Percentiles rank a stretch among this genome's conserved stretches.
phyloP scores from a whole-genome alignment of 2,329 filamentous ascomycete species.

The Phyllosticta citribraziliensis region DNA sequence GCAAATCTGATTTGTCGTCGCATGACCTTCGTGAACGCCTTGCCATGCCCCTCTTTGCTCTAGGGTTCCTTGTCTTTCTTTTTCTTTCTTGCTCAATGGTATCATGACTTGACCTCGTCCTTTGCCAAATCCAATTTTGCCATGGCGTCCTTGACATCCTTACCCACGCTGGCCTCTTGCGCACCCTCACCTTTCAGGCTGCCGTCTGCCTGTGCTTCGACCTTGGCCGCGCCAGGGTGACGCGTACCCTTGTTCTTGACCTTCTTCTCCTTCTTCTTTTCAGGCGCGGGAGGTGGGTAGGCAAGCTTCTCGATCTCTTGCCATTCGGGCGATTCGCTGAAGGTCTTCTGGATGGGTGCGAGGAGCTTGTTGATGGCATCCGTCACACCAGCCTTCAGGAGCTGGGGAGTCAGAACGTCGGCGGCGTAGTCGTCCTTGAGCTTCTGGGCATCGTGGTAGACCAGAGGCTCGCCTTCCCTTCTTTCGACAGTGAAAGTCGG shows the following conservation, averaged over 20 bases:
- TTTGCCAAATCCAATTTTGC: constrained; percentile 16
- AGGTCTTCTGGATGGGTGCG: constrained; percentile 67
- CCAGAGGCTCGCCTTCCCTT: constrained; percentile 60
- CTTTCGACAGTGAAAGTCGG: constrained; percentile 59
- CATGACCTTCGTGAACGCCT: not conserved
- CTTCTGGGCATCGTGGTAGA: constrained; percentile 67
- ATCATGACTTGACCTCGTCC: constrained; percentile 10
- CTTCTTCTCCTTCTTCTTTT: constrained; percentile 62
- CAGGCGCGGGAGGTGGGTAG: constrained; percentile 60
- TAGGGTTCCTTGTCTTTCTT: not conserved
- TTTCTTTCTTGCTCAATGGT: not conserved
- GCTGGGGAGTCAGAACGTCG: constrained; percentile 76
- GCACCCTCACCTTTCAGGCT: constrained; percentile 34
- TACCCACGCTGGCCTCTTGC: constrained; percentile 31
- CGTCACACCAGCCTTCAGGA: constrained; percentile 75
- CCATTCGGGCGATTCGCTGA: constrained; percentile 64
- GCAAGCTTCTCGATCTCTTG: constrained; percentile 66
- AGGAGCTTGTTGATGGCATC: constrained; percentile 64
- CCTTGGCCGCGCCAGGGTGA: constrained; percentile 42
- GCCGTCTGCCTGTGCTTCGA: constrained; percentile 37
- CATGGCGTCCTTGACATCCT: constrained; percentile 25
- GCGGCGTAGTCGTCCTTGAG: constrained; percentile 71
- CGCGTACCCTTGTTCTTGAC: constrained; percentile 53
- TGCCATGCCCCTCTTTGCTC: not conserved
- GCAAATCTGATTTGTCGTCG: not conserved